These are phyloP conservation scores for Ophiostoma sp. DNA, from an alignment of 2,329 filamentous ascomycete species.

Conservation along the genomic window DNA sequence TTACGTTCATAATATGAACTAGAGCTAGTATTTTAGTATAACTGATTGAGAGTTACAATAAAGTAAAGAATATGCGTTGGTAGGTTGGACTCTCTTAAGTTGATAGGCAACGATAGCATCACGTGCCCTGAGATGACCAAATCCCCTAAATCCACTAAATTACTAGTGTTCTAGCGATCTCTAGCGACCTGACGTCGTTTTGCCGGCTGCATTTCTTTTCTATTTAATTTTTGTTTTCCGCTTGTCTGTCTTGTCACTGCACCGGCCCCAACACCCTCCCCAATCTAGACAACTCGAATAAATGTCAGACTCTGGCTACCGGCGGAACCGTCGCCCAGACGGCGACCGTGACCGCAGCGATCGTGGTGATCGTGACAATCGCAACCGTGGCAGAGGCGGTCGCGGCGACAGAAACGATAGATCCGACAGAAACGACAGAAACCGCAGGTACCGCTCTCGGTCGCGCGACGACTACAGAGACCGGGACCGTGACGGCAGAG, in stretches of 20 bases:
- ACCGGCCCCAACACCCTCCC: neutral
- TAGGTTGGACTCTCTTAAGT: neutral
- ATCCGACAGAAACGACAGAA: no score
- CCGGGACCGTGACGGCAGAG: no score
- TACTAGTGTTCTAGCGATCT: neutral
- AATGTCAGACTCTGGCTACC: slow-evolving; percentile 25
- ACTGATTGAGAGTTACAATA: neutral
- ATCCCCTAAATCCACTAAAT: no score
- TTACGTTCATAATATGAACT: neutral
- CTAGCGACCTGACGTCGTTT: slow-evolving; percentile 6
- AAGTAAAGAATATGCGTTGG: neutral
- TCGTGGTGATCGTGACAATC: neutral
- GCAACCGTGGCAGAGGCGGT: slow-evolving; percentile 24
- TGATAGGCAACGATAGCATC: neutral
- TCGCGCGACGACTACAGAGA: no score
- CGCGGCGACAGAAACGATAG: no score
- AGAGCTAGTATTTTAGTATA: neutral
- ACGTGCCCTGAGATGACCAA: neutral
- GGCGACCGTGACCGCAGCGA: slow-evolving; percentile 22
- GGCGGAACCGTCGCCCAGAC: slow-evolving; percentile 25
- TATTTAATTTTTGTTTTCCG: neutral
- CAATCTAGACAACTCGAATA: neutral
- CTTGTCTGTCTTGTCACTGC: neutral
- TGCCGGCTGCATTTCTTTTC: neutral
- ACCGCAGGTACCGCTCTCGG: no score